Conservation (phyloP, 2,329 filamentous ascomycete genomes). For the Ophiocordyceps sinensis region DNA sequence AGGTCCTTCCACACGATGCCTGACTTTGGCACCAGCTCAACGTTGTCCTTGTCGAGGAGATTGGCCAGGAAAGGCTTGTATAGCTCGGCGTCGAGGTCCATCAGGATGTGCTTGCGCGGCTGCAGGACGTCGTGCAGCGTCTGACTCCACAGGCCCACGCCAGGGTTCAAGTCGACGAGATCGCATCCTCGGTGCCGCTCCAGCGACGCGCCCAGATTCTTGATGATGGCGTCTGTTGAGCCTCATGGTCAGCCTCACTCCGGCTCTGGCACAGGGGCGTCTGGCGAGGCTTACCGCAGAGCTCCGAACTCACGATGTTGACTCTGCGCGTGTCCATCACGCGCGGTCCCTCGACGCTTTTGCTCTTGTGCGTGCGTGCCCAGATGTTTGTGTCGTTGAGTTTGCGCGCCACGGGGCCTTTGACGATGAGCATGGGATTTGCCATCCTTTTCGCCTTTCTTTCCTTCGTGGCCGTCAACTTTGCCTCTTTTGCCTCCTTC, state of each 20-base stretch:
- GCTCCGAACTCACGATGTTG: conserved; percentile 34
- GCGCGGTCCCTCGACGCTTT: neutral
- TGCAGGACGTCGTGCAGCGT: conserved; percentile 61
- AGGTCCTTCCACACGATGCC: conserved; percentile 49
- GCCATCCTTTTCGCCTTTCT: too few species aligned
- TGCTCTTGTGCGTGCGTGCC: too few species aligned
- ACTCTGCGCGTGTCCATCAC: conserved; percentile 24
- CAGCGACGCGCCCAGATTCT: conserved; percentile 55
- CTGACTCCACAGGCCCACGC: conserved; percentile 61
- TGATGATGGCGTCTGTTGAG: conserved; percentile 49
- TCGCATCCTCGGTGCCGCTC: conserved; percentile 63
- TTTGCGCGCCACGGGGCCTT: conserved; percentile 5
- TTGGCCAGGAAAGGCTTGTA: conserved; percentile 49
- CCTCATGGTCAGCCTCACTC: neutral
- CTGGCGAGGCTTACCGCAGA: conserved; percentile 28
- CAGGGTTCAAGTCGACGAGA: conserved; percentile 76
- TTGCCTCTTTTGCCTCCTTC: too few species aligned
- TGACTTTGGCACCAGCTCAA: conserved; percentile 37
- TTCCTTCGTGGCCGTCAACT: too few species aligned
- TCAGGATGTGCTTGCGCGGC: conserved; percentile 68
- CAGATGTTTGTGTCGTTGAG: conserved; percentile 9
- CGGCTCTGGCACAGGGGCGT: too few species aligned
- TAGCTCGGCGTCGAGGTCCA: conserved; percentile 52
- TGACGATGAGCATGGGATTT: too few species aligned
- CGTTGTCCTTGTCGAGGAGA: conserved; percentile 34